Conservation (phyloP, 768 basidiomycete genomes). For the Pulveroboletus sp. region DNA sequence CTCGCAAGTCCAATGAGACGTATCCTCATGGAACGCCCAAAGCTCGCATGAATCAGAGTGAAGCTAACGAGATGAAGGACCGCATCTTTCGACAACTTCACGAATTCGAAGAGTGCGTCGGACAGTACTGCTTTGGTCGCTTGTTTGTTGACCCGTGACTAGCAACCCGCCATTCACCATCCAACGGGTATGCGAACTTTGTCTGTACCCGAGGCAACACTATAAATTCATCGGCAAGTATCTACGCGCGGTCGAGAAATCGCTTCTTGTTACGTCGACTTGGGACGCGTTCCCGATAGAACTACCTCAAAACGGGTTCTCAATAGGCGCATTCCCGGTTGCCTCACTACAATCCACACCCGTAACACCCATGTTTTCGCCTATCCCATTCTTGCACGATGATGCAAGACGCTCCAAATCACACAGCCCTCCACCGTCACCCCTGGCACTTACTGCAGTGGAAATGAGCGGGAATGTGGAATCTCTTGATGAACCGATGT, state of each 20-base stretch:
- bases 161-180: slow-evolving; percentile 82
- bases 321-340: slow-evolving; percentile 35
- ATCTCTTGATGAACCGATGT: slow-evolving; percentile 33
- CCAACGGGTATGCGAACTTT: slow-evolving; percentile 84
- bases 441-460: slow-evolving; percentile 49
- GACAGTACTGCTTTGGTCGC: not conserved
- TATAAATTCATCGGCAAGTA: slow-evolving; percentile 85
- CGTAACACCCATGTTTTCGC: slow-evolving; percentile 80
- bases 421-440: slow-evolving; percentile 76
- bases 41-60: slow-evolving; percentile 56
- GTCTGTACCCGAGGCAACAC: slow-evolving; percentile 61
- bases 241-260: slow-evolving; percentile 80
- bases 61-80: slow-evolving; percentile 56
- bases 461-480: slow-evolving; percentile 34
- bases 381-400: slow-evolving; percentile 83
- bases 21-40: slow-evolving; percentile 55
- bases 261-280: slow-evolving; percentile 80
- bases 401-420: slow-evolving; percentile 80
- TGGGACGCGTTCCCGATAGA: slow-evolving; percentile 65
- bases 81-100: slow-evolving; percentile 63
- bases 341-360: slow-evolving; percentile 56
- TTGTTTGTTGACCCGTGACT: slow-evolving; percentile 7
- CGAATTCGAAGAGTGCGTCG: slow-evolving; percentile 68
- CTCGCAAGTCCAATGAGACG: slow-evolving; percentile 47
- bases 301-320: slow-evolving; percentile 29